phyloP scores from a whole-genome alignment of 805 yeast genomes.

The Candida pini region DNA sequence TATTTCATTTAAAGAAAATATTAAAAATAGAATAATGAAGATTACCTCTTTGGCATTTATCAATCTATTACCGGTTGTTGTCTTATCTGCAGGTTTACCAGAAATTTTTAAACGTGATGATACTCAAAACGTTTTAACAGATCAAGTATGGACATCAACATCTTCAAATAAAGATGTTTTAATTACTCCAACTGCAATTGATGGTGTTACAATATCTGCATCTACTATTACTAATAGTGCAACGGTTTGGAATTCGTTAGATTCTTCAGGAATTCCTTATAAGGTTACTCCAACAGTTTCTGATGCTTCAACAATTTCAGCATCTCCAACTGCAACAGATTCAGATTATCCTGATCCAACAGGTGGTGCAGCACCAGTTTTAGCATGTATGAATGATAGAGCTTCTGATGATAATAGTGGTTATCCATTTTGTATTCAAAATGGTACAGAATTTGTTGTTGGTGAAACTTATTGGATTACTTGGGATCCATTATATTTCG shows the following conservation, averaged over 20 bases:
- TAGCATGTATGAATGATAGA: constrained; percentile 38
- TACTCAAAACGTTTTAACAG: constrained; percentile 19
- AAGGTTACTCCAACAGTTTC: constrained; percentile 35
- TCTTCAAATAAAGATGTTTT: constrained; percentile 19
- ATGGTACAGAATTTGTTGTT: constrained; percentile 39
- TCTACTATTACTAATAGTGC: constrained; percentile 33
- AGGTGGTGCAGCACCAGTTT: constrained; percentile 39
- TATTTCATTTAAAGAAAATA: no score
- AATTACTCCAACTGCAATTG: constrained; percentile 40
- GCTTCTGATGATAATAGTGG: constrained; percentile 23
- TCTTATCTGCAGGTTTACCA: constrained; percentile 3
- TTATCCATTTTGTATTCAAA: constrained; percentile 39
- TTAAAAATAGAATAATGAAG: no score
- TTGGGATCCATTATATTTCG: constrained; percentile 43
- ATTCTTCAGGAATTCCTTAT: constrained; percentile 39
- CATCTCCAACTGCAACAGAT: constrained; percentile 39
- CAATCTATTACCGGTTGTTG: no score
- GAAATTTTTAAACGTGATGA: constrained; percentile 7
- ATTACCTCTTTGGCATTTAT: no score
- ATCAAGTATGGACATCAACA: constrained; percentile 32
- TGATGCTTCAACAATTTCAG: constrained; percentile 29
- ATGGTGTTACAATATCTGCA: constrained; percentile 44
- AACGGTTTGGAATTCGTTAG: constrained; percentile 40
- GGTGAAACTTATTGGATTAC: constrained; percentile 46
- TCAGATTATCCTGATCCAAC: constrained; percentile 29